These are phyloP conservation scores for Leishmania major DNA, from an alignment of 208 protist genomes.

Conservation along the genomic window DNA sequence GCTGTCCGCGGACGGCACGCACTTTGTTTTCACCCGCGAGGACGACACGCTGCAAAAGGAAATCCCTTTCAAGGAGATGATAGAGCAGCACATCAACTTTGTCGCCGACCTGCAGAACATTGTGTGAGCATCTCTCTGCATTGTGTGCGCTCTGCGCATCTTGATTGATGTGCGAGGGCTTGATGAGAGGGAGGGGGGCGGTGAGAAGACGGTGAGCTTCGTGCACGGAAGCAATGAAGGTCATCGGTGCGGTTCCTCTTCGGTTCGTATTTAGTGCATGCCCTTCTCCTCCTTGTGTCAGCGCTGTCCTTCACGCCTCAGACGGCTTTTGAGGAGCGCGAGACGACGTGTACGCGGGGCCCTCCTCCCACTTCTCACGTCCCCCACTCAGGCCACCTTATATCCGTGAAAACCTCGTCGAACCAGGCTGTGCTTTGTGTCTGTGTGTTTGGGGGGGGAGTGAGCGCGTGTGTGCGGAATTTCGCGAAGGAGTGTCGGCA, in stretches of 20 bases:
- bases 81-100: conserved; percentile 77
- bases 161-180: too few relatives aligned
- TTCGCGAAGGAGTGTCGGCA: neutral
- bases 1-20: conserved; percentile 43
- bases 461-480: neutral
- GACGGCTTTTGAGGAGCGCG: too few relatives aligned
- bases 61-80: conserved; percentile 84
- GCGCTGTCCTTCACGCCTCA: too few relatives aligned
- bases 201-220: too few relatives aligned
- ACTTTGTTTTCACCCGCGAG: conserved; percentile 80
- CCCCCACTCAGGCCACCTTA: too few relatives aligned
- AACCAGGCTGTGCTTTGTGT: neutral
- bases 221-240: too few relatives aligned
- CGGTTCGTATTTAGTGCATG: neutral
- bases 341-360: too few relatives aligned
- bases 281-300: neutral
- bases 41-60: conserved; percentile 75
- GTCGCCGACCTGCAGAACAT: conserved; percentile 84
- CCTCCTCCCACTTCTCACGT: too few relatives aligned
- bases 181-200: too few relatives aligned
- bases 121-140: conserved; percentile 41
- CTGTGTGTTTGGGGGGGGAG: neutral
- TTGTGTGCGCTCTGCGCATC: neutral
- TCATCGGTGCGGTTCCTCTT: too few relatives aligned
- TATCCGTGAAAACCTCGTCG: too few relatives aligned